Conservation (phyloP, 805 yeast species). For the Teunomyces funiuensis region DNA sequence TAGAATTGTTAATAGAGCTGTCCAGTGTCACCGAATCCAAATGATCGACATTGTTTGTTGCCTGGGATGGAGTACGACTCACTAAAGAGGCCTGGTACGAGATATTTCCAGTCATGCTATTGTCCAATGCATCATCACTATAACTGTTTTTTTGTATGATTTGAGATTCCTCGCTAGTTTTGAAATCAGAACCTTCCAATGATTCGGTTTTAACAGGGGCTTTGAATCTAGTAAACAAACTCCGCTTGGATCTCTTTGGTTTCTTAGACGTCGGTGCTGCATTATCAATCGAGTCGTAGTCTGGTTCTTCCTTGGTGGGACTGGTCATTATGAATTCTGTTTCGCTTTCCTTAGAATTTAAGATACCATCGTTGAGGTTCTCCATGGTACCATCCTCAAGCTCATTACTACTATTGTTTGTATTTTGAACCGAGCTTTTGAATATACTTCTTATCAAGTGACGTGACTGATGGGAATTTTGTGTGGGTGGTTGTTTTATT, state of each 20-base stretch:
- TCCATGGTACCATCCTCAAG: neutral
- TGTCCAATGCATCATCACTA: constrained; percentile 11
- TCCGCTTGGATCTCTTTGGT: constrained; percentile 31
- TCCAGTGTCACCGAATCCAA: constrained; percentile 19
- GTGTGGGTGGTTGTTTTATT: constrained; percentile 13
- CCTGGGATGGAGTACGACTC: constrained; percentile 25
- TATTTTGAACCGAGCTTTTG: constrained; percentile 11
- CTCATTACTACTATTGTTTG: constrained; percentile 1
- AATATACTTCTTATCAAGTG: constrained; percentile 25
- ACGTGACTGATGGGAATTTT: constrained; percentile 20
- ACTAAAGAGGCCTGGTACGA: constrained; percentile 13
- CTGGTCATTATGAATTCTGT: constrained; percentile 20
- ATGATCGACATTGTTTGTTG: constrained; percentile 1
- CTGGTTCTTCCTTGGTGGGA: constrained; percentile 22
- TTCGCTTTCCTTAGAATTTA: neutral
- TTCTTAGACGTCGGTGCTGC: constrained; percentile 21
- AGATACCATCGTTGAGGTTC: constrained; percentile 1
- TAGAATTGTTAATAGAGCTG: constrained; percentile 12
- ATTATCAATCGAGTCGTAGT: constrained; percentile 15
- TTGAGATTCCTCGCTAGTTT: constrained; percentile 7
- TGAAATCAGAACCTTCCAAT: constrained; percentile 10
- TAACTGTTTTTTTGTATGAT: constrained; percentile 7
- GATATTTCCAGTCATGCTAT: constrained; percentile 7
- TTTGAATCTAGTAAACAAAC: constrained; percentile 42
- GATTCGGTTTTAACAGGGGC: constrained; percentile 12